Evolutionary conservation across 139 green algal genomes (phyloP).

Genomic region (Tetradesmus obliquus): DNA sequence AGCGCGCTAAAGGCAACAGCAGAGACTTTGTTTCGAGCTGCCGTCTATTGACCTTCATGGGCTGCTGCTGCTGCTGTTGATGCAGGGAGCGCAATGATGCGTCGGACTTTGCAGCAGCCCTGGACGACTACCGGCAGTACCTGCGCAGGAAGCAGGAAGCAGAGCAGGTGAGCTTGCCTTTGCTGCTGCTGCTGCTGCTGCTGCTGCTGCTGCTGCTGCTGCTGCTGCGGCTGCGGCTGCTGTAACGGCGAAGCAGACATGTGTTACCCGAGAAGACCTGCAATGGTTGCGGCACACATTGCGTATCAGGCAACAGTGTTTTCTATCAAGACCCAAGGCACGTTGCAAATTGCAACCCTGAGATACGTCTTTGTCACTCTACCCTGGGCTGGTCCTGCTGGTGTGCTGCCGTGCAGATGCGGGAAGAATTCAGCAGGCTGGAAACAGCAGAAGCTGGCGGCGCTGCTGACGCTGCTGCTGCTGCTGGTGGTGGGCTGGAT

Average conservation of each 20-base stretch:
- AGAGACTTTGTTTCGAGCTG: no score
- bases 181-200: background rate
- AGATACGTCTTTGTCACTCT: no score
- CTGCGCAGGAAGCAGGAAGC: slow-evolving; percentile 69
- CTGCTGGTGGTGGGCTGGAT: background rate
- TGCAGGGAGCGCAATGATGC: slow-evolving; percentile 71
- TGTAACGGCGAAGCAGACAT: no score
- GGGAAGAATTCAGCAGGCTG: slow-evolving; percentile 11
- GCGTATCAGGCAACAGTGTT: no score
- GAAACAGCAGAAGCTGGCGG: background rate
- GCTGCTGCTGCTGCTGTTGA: background rate
- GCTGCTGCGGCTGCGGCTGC: no score
- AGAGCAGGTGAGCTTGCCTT: slow-evolving; percentile 41
- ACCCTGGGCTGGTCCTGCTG: no score
- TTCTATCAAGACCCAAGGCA: no score
- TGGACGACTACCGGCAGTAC: slow-evolving; percentile 80
- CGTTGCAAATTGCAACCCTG: no score
- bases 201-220: no score
- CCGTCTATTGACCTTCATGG: background rate
- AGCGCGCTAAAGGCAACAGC: background rate
- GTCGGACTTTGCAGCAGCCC: slow-evolving; percentile 74
- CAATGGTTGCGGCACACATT: no score
- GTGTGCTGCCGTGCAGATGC: background rate
- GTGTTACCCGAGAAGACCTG: no score
- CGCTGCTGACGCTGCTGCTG: background rate